A percentile compares a stretch with the other conserved stretches of the same genome.
Conservation (phyloP, 495 filamentous ascomycete genomes). For the Staphylotrichum tortipilum region DNA sequence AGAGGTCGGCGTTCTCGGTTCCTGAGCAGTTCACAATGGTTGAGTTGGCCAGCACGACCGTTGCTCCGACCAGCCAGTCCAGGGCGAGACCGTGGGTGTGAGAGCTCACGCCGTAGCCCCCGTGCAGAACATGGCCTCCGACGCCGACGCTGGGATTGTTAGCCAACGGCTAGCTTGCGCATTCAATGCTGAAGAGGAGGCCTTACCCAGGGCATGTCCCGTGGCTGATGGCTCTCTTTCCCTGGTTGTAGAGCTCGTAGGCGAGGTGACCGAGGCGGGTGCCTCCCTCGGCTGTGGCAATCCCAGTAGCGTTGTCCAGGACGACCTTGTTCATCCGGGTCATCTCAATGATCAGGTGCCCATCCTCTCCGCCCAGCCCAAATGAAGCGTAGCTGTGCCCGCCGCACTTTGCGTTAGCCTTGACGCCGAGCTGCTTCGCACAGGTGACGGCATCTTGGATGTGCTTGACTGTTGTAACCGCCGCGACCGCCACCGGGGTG, state of each 20-base stretch:
- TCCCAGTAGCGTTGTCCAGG: slow-evolving; percentile 28
- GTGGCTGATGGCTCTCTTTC: slow-evolving; percentile 36
- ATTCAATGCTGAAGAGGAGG: neutral
- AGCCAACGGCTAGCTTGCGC: too few relatives aligned
- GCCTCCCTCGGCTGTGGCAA: slow-evolving; percentile 34
- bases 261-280: slow-evolving; percentile 36
- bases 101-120: slow-evolving; percentile 37
- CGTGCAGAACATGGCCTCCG: slow-evolving; percentile 37
- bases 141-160: slow-evolving; percentile 30
- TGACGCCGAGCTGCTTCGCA: slow-evolving; percentile 30
- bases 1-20: slow-evolving; percentile 38
- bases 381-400: slow-evolving; percentile 42
- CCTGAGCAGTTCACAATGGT: slow-evolving; percentile 31
- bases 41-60: slow-evolving; percentile 36
- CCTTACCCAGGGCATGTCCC: slow-evolving; percentile 40
- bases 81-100: slow-evolving; percentile 36
- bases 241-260: slow-evolving; percentile 34
- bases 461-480: slow-evolving; percentile 29
- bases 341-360: slow-evolving; percentile 37
- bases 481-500: slow-evolving; percentile 33
- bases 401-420: slow-evolving; percentile 39
- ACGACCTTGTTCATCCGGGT: slow-evolving; percentile 38
- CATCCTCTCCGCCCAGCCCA: slow-evolving; percentile 40
- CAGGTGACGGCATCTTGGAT: slow-evolving; percentile 35
- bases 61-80: slow-evolving; percentile 38